Evolutionary conservation across 495 filamentous ascomycete species (phyloP), one percentile per base, ranked within the genome.

Genomic region (Penicillium diatomitis): DNA sequence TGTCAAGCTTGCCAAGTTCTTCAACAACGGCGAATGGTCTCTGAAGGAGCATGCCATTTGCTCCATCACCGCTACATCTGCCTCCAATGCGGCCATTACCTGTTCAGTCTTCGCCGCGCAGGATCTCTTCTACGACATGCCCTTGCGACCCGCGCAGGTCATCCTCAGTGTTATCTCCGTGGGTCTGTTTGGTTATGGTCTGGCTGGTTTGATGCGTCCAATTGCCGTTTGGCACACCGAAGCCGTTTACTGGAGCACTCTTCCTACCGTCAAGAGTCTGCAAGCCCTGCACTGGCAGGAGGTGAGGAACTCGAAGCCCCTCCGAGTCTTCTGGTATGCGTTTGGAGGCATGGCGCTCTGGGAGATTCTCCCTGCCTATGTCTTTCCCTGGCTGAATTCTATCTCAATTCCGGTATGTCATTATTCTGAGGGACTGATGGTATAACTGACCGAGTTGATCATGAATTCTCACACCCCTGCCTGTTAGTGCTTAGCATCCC

Each of bases 341-440:
- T 57, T 67, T 29, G 40, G 46, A 5, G 61, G 64, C 43, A 63
- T 63, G 57, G 41, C 49, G 39, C 33, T 72, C 3, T 83, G 70
- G 56, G 76, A 81, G 52, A 68, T 76, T n/a, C 64, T 82, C 37
- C 79, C 78, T 1, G 71, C 74, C 11, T 82, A 75, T 48, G 76
- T 82, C 11, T 68, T 76, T 31, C 66, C 76, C 0, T 69, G 73
- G 63, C 66, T 82, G 4, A 74, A 70, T 33, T 74, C 75, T 6
- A 55, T 83, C 31, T 77, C 72, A 1, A 72, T 83, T 32, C 74
- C 77, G 48, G 61, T 64, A 50, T 1, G 55, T 57, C 20, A 29
- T 32, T 20, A 20, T 20, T 20, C 20, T 20, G 20, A 20, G 20
- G 20, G 20, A 20, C 20, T 20, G 20, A 20, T 20, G 20, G 20